These are phyloP conservation scores for Fusarium sp. DNA, from an alignment of 2,329 filamentous ascomycete species.

Conservation along the genomic window DNA sequence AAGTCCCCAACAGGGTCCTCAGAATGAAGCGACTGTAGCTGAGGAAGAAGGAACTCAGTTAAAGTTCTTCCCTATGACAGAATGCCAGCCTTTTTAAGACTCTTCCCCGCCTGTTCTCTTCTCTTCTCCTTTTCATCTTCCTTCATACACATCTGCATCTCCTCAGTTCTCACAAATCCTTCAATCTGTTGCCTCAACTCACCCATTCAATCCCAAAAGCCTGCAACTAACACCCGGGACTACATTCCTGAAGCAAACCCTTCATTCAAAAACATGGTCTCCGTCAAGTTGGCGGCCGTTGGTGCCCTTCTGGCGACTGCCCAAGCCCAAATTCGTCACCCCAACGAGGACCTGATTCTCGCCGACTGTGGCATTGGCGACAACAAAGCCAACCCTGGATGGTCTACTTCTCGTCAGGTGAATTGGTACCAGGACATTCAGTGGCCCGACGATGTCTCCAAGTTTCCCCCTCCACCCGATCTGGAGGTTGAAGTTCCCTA, in stretches of 20 bases:
- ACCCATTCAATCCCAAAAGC: not conserved
- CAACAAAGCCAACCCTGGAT: conserved; percentile 50
- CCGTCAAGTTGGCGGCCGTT: conserved; percentile 37
- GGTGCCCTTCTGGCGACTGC: conserved; percentile 34
- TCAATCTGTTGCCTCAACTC: not conserved
- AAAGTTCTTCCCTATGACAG: not conserved
- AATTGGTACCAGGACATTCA: conserved; percentile 54
- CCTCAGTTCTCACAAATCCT: not conserved
- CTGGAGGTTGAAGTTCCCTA: conserved; percentile 53
- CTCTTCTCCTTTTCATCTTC: not conserved
- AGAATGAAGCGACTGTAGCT: not conserved
- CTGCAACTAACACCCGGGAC: not conserved
- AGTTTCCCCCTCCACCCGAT: conserved; percentile 49
- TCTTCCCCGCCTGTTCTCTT: not conserved
- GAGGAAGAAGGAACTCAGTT: not conserved
- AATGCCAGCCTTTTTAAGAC: too few relatives aligned
- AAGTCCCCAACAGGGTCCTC: not conserved
- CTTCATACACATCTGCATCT: conserved; percentile 3
- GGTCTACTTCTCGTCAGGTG: conserved; percentile 56
- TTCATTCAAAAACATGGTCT: conserved; percentile 33
- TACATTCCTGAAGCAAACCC: not conserved
- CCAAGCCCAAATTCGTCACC: conserved; percentile 39
- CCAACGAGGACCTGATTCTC: conserved; percentile 51
- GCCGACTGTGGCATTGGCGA: conserved; percentile 55
- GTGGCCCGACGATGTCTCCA: conserved; percentile 48